phyloP scores from a whole-genome alignment of 768 basidiomycete species.

The Psilocybe sp. region DNA sequence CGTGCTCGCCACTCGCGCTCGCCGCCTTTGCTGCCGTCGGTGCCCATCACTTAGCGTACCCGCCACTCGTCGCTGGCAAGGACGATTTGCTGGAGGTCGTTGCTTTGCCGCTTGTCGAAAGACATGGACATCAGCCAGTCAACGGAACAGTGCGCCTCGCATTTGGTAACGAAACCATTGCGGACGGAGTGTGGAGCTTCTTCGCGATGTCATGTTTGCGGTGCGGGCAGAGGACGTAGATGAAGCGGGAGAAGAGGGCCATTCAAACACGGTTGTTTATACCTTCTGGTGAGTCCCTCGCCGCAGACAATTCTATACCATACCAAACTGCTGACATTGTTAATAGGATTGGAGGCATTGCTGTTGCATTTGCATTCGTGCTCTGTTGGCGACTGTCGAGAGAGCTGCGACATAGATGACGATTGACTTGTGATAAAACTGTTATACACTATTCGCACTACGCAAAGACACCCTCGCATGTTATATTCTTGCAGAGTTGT shows the following conservation, averaged over 20 bases:
- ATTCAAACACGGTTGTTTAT: constrained; percentile 72
- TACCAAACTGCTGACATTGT: not conserved
- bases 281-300: constrained; percentile 66
- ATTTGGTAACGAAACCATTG: constrained; percentile 10
- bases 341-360: constrained; percentile 22
- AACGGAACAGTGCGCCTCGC: constrained; percentile 14
- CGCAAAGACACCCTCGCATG: not conserved
- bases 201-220: not conserved
- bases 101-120: too few relatives aligned
- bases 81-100: too few relatives aligned
- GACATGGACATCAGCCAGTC: constrained; percentile 16
- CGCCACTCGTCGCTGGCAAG: too few relatives aligned
- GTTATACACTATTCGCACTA: not conserved
- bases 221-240: constrained; percentile 6
- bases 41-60: too few relatives aligned
- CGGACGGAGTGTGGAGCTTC: constrained; percentile 3
- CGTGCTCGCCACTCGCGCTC: too few relatives aligned
- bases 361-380: constrained; percentile 26
- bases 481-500: not conserved
- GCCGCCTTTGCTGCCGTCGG: too few relatives aligned
- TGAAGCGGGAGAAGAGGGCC: constrained; percentile 19
- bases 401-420: constrained; percentile 22
- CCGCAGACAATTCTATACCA: not conserved
- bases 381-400: constrained; percentile 27
- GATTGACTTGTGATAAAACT: not conserved